Percentiles rank a stretch among this genome's conserved stretches.
Evolutionary conservation across 176 grass and related monocot genomes (phyloP).

Genomic region (Bolboschoenus planiculmis): DNA sequence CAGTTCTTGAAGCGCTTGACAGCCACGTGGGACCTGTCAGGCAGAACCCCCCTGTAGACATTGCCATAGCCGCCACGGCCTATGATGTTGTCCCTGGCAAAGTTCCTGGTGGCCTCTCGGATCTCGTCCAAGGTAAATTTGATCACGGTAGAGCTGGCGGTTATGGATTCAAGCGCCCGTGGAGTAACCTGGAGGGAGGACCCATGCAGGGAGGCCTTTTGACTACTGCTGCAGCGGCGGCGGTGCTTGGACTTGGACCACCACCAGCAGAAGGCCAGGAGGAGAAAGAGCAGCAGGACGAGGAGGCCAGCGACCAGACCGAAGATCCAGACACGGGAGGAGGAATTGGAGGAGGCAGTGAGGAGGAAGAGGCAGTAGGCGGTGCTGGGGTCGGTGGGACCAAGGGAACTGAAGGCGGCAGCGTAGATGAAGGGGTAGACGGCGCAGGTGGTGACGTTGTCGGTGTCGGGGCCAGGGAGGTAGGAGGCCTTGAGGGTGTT

Average conservation of each 20-base stretch:
- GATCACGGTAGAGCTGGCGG: constrained; percentile 72
- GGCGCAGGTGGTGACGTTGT: constrained; percentile 54
- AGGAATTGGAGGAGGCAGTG: background rate
- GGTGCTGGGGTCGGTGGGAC: constrained; percentile 35
- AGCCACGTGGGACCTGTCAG: constrained; percentile 47
- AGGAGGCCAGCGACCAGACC: constrained; percentile 38
- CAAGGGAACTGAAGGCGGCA: constrained; percentile 37
- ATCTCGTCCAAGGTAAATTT: constrained; percentile 86
- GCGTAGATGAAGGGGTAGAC: constrained; percentile 71
- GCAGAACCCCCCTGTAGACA: constrained; percentile 66
- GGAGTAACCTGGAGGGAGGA: constrained; percentile 30
- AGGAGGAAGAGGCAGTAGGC: constrained; percentile 71
- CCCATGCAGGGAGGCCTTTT: background rate
- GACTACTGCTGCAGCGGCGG: background rate
- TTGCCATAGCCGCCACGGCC: constrained; percentile 83
- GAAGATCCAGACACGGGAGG: constrained; percentile 13
- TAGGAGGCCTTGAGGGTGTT: constrained; percentile 47
- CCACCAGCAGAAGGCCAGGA: constrained; percentile 23
- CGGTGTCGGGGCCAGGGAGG: constrained; percentile 27
- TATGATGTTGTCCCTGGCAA: constrained; percentile 52
- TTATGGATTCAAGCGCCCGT: constrained; percentile 66
- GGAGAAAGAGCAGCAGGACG: constrained; percentile 1
- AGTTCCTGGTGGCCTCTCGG: constrained; percentile 51
- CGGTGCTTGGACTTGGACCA: too few relatives aligned
- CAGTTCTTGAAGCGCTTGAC: constrained; percentile 96